Evolutionary conservation across 139 green algal species (phyloP).

Genomic region (Picochlorum costavermella): DNA sequence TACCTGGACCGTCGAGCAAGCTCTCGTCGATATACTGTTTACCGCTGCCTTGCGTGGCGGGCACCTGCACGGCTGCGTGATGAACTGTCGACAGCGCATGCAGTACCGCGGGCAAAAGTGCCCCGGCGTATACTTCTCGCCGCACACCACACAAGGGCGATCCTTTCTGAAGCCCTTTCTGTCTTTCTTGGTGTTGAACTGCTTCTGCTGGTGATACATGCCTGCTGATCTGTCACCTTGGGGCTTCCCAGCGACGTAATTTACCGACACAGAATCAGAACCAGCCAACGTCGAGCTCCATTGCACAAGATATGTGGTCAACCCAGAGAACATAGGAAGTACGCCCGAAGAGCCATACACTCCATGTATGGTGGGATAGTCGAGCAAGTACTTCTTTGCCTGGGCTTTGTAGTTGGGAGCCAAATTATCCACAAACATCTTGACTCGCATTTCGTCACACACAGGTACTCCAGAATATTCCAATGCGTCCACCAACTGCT

Average conservation of each 20-base stretch:
- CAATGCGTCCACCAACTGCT: not conserved
- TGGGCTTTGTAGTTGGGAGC: not conserved
- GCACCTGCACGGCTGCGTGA: too few species aligned
- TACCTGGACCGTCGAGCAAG: too few species aligned
- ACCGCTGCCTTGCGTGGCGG: too few species aligned
- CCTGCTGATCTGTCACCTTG: too few species aligned
- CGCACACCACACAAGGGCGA: too few species aligned
- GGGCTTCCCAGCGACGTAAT: not conserved
- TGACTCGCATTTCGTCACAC: not conserved
- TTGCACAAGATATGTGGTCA: not conserved
- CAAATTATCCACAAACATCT: not conserved
- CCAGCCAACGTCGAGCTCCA: not conserved
- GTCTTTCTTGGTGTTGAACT: too few species aligned
- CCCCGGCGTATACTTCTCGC: too few species aligned
- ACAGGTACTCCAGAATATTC: not conserved
- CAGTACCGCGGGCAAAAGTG: too few species aligned
- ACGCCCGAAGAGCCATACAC: not conserved
- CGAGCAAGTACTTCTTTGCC: not conserved
- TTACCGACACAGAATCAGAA: not conserved
- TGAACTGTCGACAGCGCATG: too few species aligned
- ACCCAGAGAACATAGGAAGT: not conserved
- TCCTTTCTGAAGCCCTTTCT: too few species aligned
- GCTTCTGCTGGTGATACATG: too few species aligned
- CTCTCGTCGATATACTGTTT: too few species aligned
- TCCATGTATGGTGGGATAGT: not conserved